phyloP scores from a whole-genome alignment of 352 stramenopile genomes.

The Globisporangium spiculum region DNA sequence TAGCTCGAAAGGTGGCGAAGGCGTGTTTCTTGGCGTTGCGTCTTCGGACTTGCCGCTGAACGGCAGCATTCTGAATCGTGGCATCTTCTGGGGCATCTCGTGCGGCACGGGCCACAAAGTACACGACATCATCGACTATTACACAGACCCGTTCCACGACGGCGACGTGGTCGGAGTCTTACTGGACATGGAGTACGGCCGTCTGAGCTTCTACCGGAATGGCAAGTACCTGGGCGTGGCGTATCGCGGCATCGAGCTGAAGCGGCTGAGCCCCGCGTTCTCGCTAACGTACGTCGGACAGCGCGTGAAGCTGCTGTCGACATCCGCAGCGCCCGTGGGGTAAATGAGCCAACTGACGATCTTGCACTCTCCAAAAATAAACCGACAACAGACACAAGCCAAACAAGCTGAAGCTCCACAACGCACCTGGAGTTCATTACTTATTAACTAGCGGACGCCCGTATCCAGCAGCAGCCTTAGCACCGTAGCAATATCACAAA shows the following conservation, averaged over 20 bases:
- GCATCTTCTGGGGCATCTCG: conserved; percentile 73
- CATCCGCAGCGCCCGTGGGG: conserved; percentile 44
- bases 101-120: conserved; percentile 78
- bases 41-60: conserved; percentile 53
- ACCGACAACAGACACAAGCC: neutral
- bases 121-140: conserved; percentile 72
- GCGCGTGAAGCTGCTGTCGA: conserved; percentile 58
- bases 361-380: neutral
- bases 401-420: neutral
- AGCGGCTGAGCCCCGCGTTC: conserved; percentile 64
- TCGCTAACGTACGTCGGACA: conserved; percentile 69
- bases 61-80: conserved; percentile 49
- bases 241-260: conserved; percentile 57
- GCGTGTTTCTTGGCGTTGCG: conserved; percentile 71
- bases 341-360: neutral
- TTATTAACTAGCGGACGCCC: conserved; percentile 2
- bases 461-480: neutral
- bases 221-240: conserved; percentile 68
- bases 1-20: conserved; percentile 47
- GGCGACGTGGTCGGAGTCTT: conserved; percentile 73
- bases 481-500: neutral
- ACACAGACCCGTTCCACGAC: conserved; percentile 63
- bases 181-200: conserved; percentile 72
- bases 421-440: neutral
- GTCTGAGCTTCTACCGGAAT: conserved; percentile 80